Evolutionary conservation across 495 filamentous ascomycete species (phyloP).

Genomic region (Hyaloscypha variabilis): DNA sequence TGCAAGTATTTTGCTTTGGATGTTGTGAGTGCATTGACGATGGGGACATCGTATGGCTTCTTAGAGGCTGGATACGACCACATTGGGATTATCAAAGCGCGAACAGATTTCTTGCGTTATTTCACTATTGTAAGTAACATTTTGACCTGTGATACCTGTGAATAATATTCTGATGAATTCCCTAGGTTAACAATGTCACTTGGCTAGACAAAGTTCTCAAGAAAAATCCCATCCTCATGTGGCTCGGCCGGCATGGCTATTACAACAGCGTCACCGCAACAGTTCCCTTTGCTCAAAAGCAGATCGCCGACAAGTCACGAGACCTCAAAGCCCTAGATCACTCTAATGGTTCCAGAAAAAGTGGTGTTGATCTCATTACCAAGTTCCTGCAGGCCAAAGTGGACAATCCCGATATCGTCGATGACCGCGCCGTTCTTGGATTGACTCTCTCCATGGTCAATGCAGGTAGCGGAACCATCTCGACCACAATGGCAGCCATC

Average conservation of each 20-base stretch:
- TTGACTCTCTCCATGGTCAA: background rate
- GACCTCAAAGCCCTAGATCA: background rate
- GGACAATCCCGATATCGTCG: background rate
- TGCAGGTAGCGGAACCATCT: background rate
- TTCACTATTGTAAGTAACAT: background rate
- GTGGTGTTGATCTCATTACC: background rate
- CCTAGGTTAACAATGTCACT: background rate
- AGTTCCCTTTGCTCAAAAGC: slow-evolving; percentile 9
- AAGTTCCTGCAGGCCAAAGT: background rate
- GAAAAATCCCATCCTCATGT: slow-evolving; percentile 13
- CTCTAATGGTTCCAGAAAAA: background rate
- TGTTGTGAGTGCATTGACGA: slow-evolving; percentile 1
- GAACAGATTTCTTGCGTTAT: background rate
- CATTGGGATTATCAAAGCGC: slow-evolving; percentile 1
- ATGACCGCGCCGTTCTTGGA: background rate
- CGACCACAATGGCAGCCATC: slow-evolving; percentile 4
- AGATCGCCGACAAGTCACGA: background rate
- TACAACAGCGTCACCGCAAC: background rate
- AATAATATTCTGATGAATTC: too few species aligned
- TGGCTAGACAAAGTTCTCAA: background rate
- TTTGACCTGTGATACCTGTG: too few species aligned
- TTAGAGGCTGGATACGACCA: slow-evolving; percentile 1
- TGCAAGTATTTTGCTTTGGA: slow-evolving; percentile 9
- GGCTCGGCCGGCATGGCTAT: background rate
- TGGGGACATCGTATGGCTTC: background rate